Percentiles rank a stretch among this genome's conserved stretches.
Evolutionary conservation across 140 eudicot species (phyloP).

Genomic region (Cichorium intybus): DNA sequence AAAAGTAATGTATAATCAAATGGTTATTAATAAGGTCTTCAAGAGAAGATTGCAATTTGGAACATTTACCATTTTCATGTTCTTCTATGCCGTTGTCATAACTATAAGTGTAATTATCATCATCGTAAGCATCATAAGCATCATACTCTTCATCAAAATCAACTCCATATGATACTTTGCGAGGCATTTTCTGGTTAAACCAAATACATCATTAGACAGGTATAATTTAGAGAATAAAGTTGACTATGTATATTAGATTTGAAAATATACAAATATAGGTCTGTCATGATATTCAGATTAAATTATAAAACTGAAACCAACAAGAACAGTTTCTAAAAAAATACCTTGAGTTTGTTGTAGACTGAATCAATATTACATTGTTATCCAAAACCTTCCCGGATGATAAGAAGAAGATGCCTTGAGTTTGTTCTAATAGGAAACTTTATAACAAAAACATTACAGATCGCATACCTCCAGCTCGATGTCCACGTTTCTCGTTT

Average conservation of each 20-base stretch:
- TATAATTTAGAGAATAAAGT: neutral
- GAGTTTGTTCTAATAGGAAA: too few species aligned
- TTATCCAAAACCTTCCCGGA: conserved; percentile 17
- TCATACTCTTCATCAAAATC: conserved; percentile 64
- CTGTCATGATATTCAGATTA: neutral
- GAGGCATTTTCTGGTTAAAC: conserved; percentile 64
- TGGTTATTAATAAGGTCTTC: conserved; percentile 1
- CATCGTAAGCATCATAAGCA: conserved; percentile 47
- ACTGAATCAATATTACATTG: conserved; percentile 10
- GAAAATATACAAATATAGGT: too few species aligned
- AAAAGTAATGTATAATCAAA: conserved; percentile 1
- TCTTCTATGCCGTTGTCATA: conserved; percentile 34
- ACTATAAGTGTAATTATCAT: conserved; percentile 36
- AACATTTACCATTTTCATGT: conserved; percentile 37
- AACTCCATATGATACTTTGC: conserved; percentile 55
- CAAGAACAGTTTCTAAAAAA: neutral
- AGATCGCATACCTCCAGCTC: too few species aligned
- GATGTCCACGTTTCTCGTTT: too few species aligned
- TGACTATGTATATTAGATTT: too few species aligned
- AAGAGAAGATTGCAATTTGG: conserved; percentile 1
- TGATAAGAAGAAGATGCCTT: neutral
- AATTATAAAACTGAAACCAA: neutral
- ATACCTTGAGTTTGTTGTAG: conserved; percentile 15
- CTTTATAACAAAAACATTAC: too few species aligned
- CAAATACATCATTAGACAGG: conserved; percentile 13